These are phyloP conservation scores for Chlamydomonas eustigma DNA, from an alignment of 139 green algal species.

Conservation along the genomic window DNA sequence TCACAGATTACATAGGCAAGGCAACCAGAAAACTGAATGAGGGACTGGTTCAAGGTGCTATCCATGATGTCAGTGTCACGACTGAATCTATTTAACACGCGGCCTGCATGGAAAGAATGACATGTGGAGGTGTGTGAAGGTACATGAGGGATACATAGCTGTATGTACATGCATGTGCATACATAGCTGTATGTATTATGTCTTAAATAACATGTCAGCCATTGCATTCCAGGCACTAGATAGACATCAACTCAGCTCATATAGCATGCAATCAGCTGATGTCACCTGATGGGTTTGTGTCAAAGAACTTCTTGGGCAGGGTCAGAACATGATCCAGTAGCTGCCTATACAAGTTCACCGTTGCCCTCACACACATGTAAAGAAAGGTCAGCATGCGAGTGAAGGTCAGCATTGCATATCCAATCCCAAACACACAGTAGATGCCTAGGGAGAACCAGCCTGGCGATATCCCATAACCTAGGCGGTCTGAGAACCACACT, in stretches of 20 bases:
- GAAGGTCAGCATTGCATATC: conserved; percentile 51
- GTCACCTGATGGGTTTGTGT: conserved; percentile 78
- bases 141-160: background rate
- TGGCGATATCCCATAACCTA: conserved; percentile 14
- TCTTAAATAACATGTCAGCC: too few species aligned
- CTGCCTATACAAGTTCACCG: conserved; percentile 54
- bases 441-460: conserved; percentile 70
- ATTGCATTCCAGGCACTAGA: too few species aligned
- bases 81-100: conserved; percentile 89
- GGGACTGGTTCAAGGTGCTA: conserved; percentile 23
- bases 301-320: conserved; percentile 86
- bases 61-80: conserved; percentile 84
- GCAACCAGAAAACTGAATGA: conserved; percentile 42
- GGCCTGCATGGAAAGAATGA: conserved; percentile 41
- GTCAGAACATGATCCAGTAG: conserved; percentile 64
- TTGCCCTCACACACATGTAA: conserved; percentile 33
- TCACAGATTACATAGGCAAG: conserved; percentile 56
- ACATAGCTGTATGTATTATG: background rate
- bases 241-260: too few species aligned
- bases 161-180: background rate
- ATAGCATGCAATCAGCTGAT: too few species aligned
- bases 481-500: conserved; percentile 62
- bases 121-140: background rate
- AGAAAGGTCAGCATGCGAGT: conserved; percentile 14
- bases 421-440: conserved; percentile 53